Base-by-base conservation (phyloP, 2,329 filamentous ascomycete genomes). In the Cryphonectria carpinicola region DNA sequence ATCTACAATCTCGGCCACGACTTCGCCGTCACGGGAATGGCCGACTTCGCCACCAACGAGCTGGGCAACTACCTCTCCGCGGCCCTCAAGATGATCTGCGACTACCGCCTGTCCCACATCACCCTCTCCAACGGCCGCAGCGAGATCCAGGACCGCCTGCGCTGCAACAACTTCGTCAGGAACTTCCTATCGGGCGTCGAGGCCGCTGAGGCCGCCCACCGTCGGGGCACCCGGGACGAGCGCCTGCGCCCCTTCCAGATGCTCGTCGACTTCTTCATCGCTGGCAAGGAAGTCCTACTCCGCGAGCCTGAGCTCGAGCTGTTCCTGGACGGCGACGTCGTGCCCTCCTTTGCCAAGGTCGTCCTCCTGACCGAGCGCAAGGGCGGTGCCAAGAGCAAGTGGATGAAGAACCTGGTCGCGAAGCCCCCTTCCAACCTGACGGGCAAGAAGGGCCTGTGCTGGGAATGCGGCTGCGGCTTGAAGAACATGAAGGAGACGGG, bases 231-330 rank as follows among this genome's bases (percentile, higher is more conserved):
- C n/a, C 37, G 56, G 13, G 61, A 61, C 37, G 64, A 54, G 64
- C 65, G 28, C 19, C 14, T 64, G 2, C 58, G 35, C 2, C 70
- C 70, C 0, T 52, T 11, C 2, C 13, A 17, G n/a, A 70, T 71
- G 64, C 64, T 71, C 14, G 22, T 69, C 13, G 70, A 71, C 64
- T 71, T 71, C 17, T 46, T 65, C 49, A 54, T 70, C 7, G 70
- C 52, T 0, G 64, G 56, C 2, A 41, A 62, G 7, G 67, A 70
- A 0, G 41, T 71, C 46, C 58, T 71, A 8, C 19, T 71, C 7
- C 58, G 58, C 19, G 64, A 71, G 7, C 10, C 67, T 0, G 6
- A 1, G 19, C n/a, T 71, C 0, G 62, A 68, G 3, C n/a, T 39
- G 4, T 14, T 37, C 19, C 65, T 70, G 17, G 7, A 19, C n/a